These are phyloP conservation scores for Phytophthora idaei DNA, from an alignment of 352 stramenopile genomes.

Conservation along the genomic window DNA sequence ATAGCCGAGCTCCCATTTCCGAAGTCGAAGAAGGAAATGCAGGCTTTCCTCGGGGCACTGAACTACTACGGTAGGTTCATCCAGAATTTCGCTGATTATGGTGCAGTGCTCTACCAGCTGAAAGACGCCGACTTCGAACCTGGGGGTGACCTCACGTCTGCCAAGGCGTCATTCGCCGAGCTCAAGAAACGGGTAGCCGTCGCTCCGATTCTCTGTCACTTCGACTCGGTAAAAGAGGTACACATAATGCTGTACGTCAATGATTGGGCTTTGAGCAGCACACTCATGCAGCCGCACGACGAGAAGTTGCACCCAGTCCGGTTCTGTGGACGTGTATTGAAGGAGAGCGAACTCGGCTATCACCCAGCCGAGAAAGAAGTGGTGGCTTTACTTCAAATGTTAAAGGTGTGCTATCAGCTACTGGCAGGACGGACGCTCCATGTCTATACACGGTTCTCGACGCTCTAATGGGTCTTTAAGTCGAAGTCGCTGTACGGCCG, in stretches of 20 bases:
- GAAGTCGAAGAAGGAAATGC: background rate
- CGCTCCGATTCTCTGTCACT: background rate
- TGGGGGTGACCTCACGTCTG: background rate
- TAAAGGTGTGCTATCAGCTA: no score
- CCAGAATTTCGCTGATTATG: background rate
- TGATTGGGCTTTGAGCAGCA: background rate
- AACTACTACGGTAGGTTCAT: slow-evolving; percentile 9
- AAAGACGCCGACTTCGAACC: background rate
- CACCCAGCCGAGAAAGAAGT: no score
- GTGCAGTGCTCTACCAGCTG: background rate
- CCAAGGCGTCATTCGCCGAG: background rate
- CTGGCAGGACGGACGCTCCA: no score
- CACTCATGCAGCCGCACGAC: background rate
- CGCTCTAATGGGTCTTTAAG: no score
- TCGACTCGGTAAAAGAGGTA: background rate
- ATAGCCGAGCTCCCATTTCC: background rate
- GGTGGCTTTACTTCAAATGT: no score
- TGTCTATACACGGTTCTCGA: no score
- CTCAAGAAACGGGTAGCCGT: background rate
- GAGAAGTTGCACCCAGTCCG: no score
- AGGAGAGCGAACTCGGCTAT: no score
- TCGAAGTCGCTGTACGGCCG: no score
- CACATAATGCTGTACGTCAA: slow-evolving; percentile 3
- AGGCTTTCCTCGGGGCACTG: slow-evolving; percentile 3
- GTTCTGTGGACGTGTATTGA: no score